Percentiles rank a stretch among this genome's conserved stretches.
phyloP scores from a whole-genome alignment of 1,284 basidiomycete species.

The Boletus holoroseus region DNA sequence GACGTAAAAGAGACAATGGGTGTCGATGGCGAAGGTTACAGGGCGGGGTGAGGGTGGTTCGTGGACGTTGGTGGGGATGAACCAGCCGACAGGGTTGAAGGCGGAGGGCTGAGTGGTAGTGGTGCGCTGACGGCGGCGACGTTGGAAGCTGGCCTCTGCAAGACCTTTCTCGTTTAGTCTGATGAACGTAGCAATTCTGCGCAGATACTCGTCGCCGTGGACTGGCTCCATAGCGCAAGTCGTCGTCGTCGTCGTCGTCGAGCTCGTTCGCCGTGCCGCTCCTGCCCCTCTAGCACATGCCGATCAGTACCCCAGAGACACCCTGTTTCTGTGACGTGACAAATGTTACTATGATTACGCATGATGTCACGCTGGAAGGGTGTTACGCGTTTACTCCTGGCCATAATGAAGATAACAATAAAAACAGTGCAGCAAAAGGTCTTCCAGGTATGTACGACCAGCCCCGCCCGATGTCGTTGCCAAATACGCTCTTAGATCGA shows the following conservation, averaged over 20 bases:
- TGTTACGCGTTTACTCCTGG: conserved; percentile 16
- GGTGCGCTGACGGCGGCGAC: conserved; percentile 44
- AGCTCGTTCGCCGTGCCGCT: conserved; percentile 13
- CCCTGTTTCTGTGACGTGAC: conserved; percentile 22
- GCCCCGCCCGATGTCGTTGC: background rate
- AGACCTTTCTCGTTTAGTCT: conserved; percentile 64
- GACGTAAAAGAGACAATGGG: conserved; percentile 82
- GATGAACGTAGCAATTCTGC: conserved; percentile 62
- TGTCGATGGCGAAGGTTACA: conserved; percentile 65
- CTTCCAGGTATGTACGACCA: conserved; percentile 51
- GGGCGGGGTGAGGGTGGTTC: conserved; percentile 42
- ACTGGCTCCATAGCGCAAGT: conserved; percentile 51
- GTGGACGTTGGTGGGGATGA: conserved; percentile 36
- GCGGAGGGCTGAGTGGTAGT: conserved; percentile 36
- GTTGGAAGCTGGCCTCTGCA: conserved; percentile 56
- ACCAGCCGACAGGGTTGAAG: conserved; percentile 63
- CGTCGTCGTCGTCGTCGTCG: conserved; percentile 16
- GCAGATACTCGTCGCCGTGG: conserved; percentile 69
- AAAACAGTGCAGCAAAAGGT: conserved; percentile 92
- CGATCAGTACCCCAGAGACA: conserved; percentile 25
- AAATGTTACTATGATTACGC: conserved; percentile 22
- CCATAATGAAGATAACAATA: conserved; percentile 84
- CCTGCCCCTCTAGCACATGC: conserved; percentile 20
- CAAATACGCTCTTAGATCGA: conserved; percentile 56
- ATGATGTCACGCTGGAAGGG: conserved; percentile 17